Evolutionary conservation across 768 basidiomycete genomes (phyloP), one percentile per base, ranked within the genome.

Genomic region (Cantharellus anzutake): DNA sequence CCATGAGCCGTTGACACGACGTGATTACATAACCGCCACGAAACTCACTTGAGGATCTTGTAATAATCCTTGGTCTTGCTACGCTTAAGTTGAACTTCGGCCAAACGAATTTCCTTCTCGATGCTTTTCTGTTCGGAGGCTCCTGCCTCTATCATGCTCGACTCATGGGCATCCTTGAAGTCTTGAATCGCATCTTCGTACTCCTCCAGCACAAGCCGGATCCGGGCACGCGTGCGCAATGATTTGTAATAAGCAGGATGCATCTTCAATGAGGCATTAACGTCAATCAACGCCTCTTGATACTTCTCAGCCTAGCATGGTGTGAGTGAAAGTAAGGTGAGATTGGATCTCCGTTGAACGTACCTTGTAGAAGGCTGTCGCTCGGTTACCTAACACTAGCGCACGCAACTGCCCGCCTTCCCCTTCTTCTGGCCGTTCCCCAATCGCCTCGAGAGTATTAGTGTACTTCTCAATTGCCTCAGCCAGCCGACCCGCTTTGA

Each of bases 41-140:
- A 56, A 34, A 41, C 63, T 29, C 39, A 63, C 58, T 74, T 75
- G 14, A 88, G 74, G 64, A 87, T 87, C 72, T 86, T 86, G 69
- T 86, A 87, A 67, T 88, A 88, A 66, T 92, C 89, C 71, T 90
- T 91, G 59, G 84, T 82, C 74, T 92, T 91, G 72, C 86, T 88
- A 64, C 84, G 73, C 76, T 90, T 91, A 63, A 91, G 72, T 58
- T 78, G 82, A 2, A 78, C 79, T 70, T 93, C 87, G 0, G 88
- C 88, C 68, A 88, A 86, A 70, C 79, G 82, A 48, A 90, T 73
- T 66, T 93, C 89, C 0, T 67, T 64, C 60, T 50, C 62, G 41
- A 64, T 41, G 38, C 58, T 56, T 42, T 63, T 55, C 52, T 61
- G 61, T 73, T 77, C 56, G 90, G 73, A 29, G 77, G 74, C 70